Evolutionary conservation across 1,284 basidiomycete genomes (phyloP).

Genomic region (Cerrena zonata): DNA sequence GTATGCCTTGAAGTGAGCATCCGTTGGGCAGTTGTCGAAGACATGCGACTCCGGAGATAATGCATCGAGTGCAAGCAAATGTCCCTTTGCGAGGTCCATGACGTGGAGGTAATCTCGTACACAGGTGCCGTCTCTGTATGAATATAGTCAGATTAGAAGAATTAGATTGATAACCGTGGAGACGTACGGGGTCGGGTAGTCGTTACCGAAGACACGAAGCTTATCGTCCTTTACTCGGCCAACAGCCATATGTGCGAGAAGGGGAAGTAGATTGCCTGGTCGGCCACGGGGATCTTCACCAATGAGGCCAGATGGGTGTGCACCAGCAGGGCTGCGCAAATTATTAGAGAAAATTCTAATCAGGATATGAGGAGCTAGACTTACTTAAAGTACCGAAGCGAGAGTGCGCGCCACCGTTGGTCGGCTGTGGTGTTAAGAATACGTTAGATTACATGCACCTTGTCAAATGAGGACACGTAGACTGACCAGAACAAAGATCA

Average conservation of each 20-base stretch:
- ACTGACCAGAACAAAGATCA: constrained; percentile 78
- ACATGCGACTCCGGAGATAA: constrained; percentile 57
- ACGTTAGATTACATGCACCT: too few relatives aligned
- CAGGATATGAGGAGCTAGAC: constrained; percentile 22
- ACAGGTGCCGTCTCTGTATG: constrained; percentile 82
- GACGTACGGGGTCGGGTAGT: constrained; percentile 88
- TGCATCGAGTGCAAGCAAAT: constrained; percentile 88
- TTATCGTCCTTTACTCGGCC: constrained; percentile 79
- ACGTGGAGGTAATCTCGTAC: constrained; percentile 98
- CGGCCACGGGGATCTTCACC: constrained; percentile 95
- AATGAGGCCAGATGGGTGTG: constrained; percentile 91
- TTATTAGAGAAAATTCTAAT: constrained; percentile 2
- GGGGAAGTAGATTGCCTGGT: constrained; percentile 90
- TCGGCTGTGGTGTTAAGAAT: too few relatives aligned
- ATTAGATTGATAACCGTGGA: constrained; percentile 8
- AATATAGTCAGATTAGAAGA: background rate
- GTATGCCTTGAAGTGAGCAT: constrained; percentile 82
- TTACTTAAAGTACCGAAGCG: constrained; percentile 95
- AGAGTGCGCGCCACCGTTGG: constrained; percentile 73
- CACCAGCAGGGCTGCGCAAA: constrained; percentile 80
- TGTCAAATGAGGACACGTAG: too few relatives aligned
- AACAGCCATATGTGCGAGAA: constrained; percentile 92
- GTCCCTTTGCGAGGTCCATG: constrained; percentile 90
- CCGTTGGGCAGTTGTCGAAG: constrained; percentile 47
- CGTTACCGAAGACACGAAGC: constrained; percentile 93